Evolutionary conservation across 768 basidiomycete genomes (phyloP), one percentile per base, ranked within the genome.

Genomic region (Termitomyces sp.): DNA sequence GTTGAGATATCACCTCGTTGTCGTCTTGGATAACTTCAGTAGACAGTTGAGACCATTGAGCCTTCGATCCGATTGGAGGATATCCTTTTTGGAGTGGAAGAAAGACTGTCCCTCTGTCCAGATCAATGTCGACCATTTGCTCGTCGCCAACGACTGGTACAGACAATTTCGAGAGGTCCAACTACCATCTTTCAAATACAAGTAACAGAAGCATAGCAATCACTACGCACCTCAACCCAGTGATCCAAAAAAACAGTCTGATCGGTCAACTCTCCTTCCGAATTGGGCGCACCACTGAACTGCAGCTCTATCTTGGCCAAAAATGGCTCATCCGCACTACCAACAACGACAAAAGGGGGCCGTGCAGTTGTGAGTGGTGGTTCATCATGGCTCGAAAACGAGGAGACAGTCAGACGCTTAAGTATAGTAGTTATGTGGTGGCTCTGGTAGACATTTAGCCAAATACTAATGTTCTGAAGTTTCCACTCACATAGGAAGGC

Each of bases 41-140:
- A 14, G 53, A 35, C 10, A 49, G 37, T 50, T 57, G 55, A 0
- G 41, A 52, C 80, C 80, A 82, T 1, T 76, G 68, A 5, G 62
- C 62, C 43, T 69, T 76, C 5, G 73, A 61, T 33, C 66, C 65
- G 38, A 74, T 64, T 1, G 73, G 66, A 2, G 62, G 38, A 57
- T 74, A 76, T 41, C 65, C 68, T 23, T 62, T 64, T 35, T 61
- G 65, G 6, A 66, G 54, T 3, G 78, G 72, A 33, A 69, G 68
- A 46, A 81, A 62, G 6, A 73, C 55, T 3, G 79, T 83, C 50
- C 68, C 65, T 51, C 75, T 77, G 58, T 83, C 78, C 19, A 83
- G 70, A 55, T 81, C 79, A 28, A 81, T 64, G 60, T 83, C 80
- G n/a, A 79, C 65, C 19, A 81, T 69, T 62, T 83, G 80, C 56